A percentile compares a stretch with the other conserved stretches of the same genome.
Evolutionary conservation across 164 flowering plant species (phyloP).

Genomic region (Vitis amurensis): DNA sequence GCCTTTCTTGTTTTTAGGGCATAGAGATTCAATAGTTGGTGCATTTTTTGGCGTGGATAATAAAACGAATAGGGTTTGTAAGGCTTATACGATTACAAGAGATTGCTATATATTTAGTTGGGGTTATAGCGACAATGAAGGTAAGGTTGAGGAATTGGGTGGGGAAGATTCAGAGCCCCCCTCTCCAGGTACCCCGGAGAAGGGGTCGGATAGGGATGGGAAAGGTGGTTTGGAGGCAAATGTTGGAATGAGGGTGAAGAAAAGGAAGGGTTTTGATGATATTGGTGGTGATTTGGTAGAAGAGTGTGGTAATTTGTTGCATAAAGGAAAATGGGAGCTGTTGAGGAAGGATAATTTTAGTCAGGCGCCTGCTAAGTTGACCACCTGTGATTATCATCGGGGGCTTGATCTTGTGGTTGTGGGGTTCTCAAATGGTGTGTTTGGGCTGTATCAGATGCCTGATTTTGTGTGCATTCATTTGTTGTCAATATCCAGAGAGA

Average conservation of each 20-base stretch:
- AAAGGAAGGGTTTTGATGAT: slow-evolving; percentile 48
- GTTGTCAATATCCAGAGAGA: slow-evolving; percentile 89
- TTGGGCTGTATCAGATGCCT: slow-evolving; percentile 96
- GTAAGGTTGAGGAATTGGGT: slow-evolving; percentile 20
- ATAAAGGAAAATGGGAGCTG: slow-evolving; percentile 69
- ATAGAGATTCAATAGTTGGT: slow-evolving; percentile 74
- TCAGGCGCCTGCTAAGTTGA: slow-evolving; percentile 68
- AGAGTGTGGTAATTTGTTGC: slow-evolving; percentile 37
- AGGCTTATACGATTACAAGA: slow-evolving; percentile 64
- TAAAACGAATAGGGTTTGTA: slow-evolving; percentile 39
- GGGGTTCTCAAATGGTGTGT: slow-evolving; percentile 92
- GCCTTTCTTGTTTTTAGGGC: slow-evolving; percentile 81
- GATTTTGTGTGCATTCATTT: slow-evolving; percentile 86
- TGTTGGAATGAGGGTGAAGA: slow-evolving; percentile 23
- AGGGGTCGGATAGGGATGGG: slow-evolving; percentile 24
- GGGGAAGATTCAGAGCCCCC: slow-evolving; percentile 46
- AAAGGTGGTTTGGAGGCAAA: slow-evolving; percentile 8
- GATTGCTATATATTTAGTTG: slow-evolving; percentile 79
- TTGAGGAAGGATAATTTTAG: slow-evolving; percentile 66
- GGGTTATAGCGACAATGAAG: slow-evolving; percentile 39
- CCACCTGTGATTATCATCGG: slow-evolving; percentile 86
- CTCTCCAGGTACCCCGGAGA: slow-evolving; percentile 83
- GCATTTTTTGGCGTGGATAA: slow-evolving; percentile 71
- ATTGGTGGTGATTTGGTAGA: slow-evolving; percentile 33
- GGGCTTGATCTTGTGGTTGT: slow-evolving; percentile 85